Evolutionary conservation across 1,284 basidiomycete genomes (phyloP).

Genomic region (Apiotrichum sp.): DNA sequence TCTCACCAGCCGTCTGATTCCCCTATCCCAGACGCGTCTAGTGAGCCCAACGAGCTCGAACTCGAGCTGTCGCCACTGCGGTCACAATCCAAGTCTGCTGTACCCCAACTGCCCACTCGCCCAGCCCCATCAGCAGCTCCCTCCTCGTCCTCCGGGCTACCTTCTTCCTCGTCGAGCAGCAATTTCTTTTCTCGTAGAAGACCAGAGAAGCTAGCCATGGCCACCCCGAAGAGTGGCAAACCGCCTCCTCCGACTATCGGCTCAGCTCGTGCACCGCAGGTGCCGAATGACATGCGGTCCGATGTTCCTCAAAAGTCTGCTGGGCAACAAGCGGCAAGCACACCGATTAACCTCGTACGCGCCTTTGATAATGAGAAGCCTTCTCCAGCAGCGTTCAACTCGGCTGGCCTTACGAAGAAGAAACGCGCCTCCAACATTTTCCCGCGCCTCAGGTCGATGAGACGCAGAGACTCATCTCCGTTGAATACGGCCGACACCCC

Average conservation of each 20-base stretch:
- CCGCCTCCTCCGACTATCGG: background rate
- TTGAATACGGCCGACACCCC: background rate
- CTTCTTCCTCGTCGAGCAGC: too few species aligned
- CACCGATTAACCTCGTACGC: slow-evolving; percentile 23
- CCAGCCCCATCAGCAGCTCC: background rate
- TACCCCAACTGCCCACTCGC: background rate
- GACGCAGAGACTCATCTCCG: slow-evolving; percentile 2
- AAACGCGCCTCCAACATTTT: slow-evolving; percentile 28
- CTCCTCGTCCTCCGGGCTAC: background rate
- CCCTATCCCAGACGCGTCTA: background rate
- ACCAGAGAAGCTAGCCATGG: background rate
- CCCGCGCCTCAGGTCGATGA: background rate
- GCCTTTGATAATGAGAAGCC: slow-evolving; percentile 39
- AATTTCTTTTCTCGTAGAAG: too few species aligned
- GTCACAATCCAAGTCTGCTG: background rate
- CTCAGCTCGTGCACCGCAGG: background rate
- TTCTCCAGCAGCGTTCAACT: slow-evolving; percentile 44
- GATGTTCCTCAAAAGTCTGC: slow-evolving; percentile 9
- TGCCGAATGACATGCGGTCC: background rate
- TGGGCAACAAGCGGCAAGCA: slow-evolving; percentile 10
- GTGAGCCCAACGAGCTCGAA: slow-evolving; percentile 9
- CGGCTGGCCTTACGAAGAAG: slow-evolving; percentile 45
- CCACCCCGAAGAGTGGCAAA: background rate
- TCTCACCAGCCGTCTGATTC: background rate
- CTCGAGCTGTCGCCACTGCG: background rate